These are phyloP conservation scores for Xylaria cubensis DNA, from an alignment of 495 filamentous ascomycete species.

Conservation along the genomic window DNA sequence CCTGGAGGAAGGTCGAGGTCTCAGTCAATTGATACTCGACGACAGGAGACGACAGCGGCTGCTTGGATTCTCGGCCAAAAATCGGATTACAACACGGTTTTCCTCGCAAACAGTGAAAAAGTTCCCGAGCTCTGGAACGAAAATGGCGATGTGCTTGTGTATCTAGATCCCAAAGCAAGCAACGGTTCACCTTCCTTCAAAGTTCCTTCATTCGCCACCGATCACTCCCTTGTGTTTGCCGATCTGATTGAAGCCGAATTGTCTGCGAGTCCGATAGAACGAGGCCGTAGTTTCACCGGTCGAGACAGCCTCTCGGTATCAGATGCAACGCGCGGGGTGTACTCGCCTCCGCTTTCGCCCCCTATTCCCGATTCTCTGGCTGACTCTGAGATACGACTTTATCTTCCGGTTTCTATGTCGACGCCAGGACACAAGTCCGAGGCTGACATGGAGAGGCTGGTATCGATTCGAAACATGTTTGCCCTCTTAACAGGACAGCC, in stretches of 20 bases:
- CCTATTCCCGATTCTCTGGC: constrained; percentile 45
- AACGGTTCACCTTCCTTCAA: constrained; percentile 78
- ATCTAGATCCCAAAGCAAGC: constrained; percentile 73
- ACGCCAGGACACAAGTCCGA: constrained; percentile 52
- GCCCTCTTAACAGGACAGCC: constrained; percentile 84
- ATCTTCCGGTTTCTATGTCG: constrained; percentile 60
- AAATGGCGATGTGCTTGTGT: constrained; percentile 79
- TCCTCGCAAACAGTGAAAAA: constrained; percentile 65
- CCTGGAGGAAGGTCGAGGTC: constrained; percentile 53
- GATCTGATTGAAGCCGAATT: constrained; percentile 71
- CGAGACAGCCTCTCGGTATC: constrained; percentile 46
- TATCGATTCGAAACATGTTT: constrained; percentile 88
- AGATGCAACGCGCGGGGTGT: constrained; percentile 51
- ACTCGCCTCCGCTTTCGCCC: constrained; percentile 41
- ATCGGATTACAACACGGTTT: constrained; percentile 66
- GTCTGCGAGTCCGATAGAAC: constrained; percentile 48
- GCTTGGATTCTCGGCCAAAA: constrained; percentile 70
- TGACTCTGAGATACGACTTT: constrained; percentile 68
- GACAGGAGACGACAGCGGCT: constrained; percentile 36
- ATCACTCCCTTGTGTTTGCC: constrained; percentile 71
- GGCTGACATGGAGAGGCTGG: constrained; percentile 69
- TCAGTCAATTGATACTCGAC: constrained; percentile 41
- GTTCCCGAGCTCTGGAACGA: constrained; percentile 91
- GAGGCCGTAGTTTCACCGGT: constrained; percentile 49
- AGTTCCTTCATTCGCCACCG: constrained; percentile 72